Conservation (phyloP, 139 green algal genomes). For the Coelastrella sp. region DNA sequence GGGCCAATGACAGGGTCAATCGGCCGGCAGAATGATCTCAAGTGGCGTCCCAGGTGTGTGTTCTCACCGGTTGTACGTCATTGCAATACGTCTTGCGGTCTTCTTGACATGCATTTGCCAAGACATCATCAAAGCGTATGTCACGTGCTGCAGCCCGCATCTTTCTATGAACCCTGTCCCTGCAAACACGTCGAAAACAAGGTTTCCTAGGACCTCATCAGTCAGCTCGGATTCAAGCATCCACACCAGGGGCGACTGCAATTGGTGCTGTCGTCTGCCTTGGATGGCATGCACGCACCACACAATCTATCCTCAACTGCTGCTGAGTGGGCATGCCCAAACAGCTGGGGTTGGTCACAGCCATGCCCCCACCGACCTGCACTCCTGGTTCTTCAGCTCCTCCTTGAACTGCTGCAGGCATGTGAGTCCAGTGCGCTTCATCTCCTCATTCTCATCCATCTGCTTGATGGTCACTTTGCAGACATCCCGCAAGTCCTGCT, state of each 20-base stretch:
- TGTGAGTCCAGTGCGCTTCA: constrained; percentile 51
- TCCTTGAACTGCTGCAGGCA: constrained; percentile 70
- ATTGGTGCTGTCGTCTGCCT: too few relatives aligned
- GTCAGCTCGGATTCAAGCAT: background rate
- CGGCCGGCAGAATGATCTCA: too few relatives aligned
- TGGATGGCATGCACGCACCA: too few relatives aligned
- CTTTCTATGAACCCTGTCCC: constrained; percentile 58
- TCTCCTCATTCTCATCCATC: constrained; percentile 59
- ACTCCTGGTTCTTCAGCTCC: constrained; percentile 64
- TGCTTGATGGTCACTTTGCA: constrained; percentile 58
- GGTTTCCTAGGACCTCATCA: background rate
- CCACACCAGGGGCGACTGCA: background rate
- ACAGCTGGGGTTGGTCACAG: too few relatives aligned
- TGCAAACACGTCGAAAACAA: background rate
- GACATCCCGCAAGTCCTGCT: constrained; percentile 58
- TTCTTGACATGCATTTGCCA: constrained; percentile 77
- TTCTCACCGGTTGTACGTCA: constrained; percentile 66
- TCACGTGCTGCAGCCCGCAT: constrained; percentile 72
- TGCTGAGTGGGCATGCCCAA: too few relatives aligned
- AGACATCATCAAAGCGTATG: constrained; percentile 88
- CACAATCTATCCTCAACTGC: too few relatives aligned
- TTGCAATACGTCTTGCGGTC: constrained; percentile 72
- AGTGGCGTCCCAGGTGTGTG: too few relatives aligned
- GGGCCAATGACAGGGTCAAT: too few relatives aligned
- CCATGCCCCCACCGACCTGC: constrained; percentile 27